Evolutionary conservation across 140 eudicot species (phyloP).

Genomic region (Senecio squalidus): DNA sequence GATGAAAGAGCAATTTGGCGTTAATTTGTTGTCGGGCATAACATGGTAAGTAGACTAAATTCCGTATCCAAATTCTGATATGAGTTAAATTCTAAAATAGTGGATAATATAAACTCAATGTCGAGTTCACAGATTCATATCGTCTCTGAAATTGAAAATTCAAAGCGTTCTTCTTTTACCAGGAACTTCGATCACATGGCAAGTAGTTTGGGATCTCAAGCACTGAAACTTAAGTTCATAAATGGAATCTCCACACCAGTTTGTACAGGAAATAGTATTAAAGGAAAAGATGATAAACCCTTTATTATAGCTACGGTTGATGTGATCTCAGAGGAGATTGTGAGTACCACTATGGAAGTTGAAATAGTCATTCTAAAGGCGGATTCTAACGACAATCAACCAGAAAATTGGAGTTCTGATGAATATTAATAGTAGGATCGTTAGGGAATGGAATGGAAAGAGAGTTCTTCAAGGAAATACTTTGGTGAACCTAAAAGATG

Average conservation of each 20-base stretch:
- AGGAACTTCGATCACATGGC: slow-evolving; percentile 22
- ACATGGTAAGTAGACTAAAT: slow-evolving; percentile 15
- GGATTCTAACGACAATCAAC: slow-evolving; percentile 21
- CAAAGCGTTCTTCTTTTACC: slow-evolving; percentile 12
- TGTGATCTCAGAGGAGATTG: slow-evolving; percentile 29
- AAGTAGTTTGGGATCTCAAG: slow-evolving; percentile 12
- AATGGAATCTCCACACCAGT: slow-evolving; percentile 21
- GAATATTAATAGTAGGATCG: slow-evolving; percentile 32
- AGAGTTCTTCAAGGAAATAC: slow-evolving; percentile 43
- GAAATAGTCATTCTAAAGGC: slow-evolving; percentile 53
- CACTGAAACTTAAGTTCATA: slow-evolving; percentile 37
- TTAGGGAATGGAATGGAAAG: slow-evolving; percentile 32
- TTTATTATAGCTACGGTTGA: slow-evolving; percentile 42
- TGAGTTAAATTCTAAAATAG: too few relatives aligned
- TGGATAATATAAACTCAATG: too few relatives aligned
- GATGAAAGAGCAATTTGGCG: slow-evolving; percentile 28
- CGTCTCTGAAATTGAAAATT: too few relatives aligned
- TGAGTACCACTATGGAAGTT: slow-evolving; percentile 31
- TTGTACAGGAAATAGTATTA: slow-evolving; percentile 27
- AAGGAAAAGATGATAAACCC: slow-evolving; percentile 31
- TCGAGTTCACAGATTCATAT: too few relatives aligned
- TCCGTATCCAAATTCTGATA: neutral
- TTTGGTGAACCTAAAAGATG: slow-evolving; percentile 36
- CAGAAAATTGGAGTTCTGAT: slow-evolving; percentile 23
- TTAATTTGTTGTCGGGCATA: slow-evolving; percentile 8